These are phyloP conservation scores for Besnoitia besnoiti DNA, from an alignment of 169 alveolate genomes.

Conservation along the genomic window DNA sequence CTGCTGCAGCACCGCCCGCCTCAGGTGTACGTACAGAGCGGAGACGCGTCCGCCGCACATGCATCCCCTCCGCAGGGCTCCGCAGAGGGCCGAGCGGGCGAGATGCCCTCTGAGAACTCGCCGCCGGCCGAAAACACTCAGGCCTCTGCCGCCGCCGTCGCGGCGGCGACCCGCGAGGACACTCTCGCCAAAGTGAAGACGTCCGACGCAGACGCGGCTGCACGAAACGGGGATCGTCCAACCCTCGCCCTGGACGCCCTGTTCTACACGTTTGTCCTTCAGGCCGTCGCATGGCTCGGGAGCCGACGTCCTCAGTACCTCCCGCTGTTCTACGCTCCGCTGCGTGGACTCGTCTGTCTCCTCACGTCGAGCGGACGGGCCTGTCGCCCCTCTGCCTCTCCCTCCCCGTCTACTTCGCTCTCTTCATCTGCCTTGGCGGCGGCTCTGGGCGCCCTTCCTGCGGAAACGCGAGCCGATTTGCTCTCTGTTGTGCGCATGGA, in stretches of 20 bases:
- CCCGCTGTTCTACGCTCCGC: neutral
- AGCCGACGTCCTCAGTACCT: constrained; percentile 20
- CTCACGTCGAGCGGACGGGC: neutral
- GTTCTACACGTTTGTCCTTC: neutral
- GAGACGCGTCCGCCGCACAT: neutral
- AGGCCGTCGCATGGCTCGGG: constrained; percentile 10
- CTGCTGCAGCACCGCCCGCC: neutral
- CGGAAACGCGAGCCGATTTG: neutral
- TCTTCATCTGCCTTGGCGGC: neutral
- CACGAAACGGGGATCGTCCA: too few species aligned
- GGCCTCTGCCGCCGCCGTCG: too few species aligned
- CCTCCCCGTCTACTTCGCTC: neutral
- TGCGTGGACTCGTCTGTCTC: neutral
- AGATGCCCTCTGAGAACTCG: too few species aligned
- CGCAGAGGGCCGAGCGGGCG: too few species aligned
- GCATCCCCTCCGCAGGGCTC: too few species aligned
- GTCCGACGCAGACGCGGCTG: too few species aligned
- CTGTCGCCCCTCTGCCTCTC: neutral
- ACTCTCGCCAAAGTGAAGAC: too few species aligned
- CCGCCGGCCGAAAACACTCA: too few species aligned
- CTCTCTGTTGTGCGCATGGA: neutral
- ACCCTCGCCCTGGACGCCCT: neutral
- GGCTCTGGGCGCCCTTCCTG: neutral
- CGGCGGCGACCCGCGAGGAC: too few species aligned
- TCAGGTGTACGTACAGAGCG: neutral